Evolutionary conservation across 257 asterid genomes (phyloP).

Genomic region (Solanum neorickii): DNA sequence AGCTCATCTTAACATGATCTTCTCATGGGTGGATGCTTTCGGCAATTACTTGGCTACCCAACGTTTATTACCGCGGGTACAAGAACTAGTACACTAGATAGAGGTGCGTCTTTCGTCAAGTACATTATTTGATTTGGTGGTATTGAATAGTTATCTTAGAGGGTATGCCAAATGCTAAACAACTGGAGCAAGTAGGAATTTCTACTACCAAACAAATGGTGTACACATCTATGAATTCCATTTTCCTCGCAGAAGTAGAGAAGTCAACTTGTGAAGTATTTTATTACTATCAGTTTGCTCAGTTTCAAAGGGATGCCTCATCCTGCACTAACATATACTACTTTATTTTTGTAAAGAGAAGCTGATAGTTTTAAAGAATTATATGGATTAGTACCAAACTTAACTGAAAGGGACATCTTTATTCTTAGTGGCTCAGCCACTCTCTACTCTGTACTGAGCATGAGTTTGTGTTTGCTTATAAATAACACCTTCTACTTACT

Average conservation of each 20-base stretch:
- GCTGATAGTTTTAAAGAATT: constrained; percentile 6
- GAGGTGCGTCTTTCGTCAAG: neutral
- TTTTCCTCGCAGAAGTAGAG: neutral
- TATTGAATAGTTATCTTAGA: neutral
- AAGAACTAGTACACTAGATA: neutral
- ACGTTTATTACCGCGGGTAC: neutral
- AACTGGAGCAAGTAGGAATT: neutral
- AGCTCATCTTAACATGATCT: neutral
- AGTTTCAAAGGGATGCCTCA: neutral
- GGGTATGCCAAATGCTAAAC: neutral
- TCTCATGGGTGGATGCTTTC: neutral
- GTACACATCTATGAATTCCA: neutral
- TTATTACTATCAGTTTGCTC: neutral
- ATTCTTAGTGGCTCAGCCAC: constrained; percentile 19
- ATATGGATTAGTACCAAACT: constrained; percentile 22
- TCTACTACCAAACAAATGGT: neutral
- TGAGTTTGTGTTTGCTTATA: constrained; percentile 17
- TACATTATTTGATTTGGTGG: neutral
- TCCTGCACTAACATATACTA: constrained; percentile 7
- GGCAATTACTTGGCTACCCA: neutral
- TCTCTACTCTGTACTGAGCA: neutral
- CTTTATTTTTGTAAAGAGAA: neutral
- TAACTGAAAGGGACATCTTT: constrained; percentile 16
- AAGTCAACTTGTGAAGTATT: neutral
- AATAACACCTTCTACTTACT: constrained; percentile 6